These are phyloP conservation scores for Neofusicoccum umdonicola DNA, from an alignment of 2,329 filamentous ascomycete genomes.

Conservation along the genomic window DNA sequence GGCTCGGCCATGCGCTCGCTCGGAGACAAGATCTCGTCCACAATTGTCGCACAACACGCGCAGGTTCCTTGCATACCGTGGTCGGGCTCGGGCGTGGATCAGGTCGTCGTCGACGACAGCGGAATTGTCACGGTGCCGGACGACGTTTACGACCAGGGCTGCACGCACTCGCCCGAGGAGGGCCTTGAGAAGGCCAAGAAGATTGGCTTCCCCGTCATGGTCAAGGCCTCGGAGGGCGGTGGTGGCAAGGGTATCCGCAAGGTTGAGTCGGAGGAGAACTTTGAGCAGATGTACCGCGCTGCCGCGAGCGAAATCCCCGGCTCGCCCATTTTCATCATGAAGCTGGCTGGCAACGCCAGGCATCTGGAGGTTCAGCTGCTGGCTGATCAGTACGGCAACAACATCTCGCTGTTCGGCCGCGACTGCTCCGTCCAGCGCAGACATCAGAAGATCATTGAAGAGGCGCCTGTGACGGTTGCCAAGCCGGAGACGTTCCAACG, in stretches of 20 bases:
- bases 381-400: conserved; percentile 99
- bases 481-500: conserved; percentile 83
- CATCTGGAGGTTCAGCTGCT: conserved; percentile 97
- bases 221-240: conserved; percentile 99
- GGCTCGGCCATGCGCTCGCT: conserved; percentile 98
- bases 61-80: conserved; percentile 97
- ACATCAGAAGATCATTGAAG: conserved; percentile 99
- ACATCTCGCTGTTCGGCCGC: conserved; percentile 97
- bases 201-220: conserved; percentile 99
- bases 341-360: conserved; percentile 91
- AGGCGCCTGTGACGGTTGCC: conserved; percentile 95
- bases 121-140: conserved; percentile 93
- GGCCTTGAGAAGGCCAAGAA: conserved; percentile 80
- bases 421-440: conserved; percentile 98
- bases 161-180: conserved; percentile 85
- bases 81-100: conserved; percentile 88
- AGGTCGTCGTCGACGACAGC: conserved; percentile 73
- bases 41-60: conserved; percentile 97
- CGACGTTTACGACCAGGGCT: conserved; percentile 82
- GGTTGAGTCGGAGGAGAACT: conserved; percentile 79
- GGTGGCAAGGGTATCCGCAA: conserved; percentile 99
- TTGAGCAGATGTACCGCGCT: conserved; percentile 85
- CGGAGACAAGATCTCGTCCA: conserved; percentile 99
- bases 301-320: conserved; percentile 97
- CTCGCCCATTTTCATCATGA: conserved; percentile 99